Evolutionary conservation across 1,139 yeast species (phyloP), one percentile per base, ranked within the genome.

Genomic region (Yamadazyma oceani): DNA sequence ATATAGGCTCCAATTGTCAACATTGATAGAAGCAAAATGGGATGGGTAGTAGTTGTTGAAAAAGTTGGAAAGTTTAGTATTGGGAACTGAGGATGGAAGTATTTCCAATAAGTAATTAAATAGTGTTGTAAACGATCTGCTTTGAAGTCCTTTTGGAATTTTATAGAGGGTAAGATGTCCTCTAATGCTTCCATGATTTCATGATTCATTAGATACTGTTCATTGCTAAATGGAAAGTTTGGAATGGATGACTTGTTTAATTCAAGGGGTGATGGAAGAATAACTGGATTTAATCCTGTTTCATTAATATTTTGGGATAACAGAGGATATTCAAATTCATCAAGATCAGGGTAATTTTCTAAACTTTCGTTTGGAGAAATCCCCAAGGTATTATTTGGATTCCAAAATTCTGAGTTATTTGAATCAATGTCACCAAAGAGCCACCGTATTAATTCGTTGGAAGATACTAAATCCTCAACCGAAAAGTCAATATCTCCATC

Each of bases 41-140:
- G 77, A 4, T 80, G 78, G 19, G 77, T 67, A 1, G 60, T 54
- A 34, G 66, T 67, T 0, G 85, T 74, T 36, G 74, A 69, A 54
- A 82, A 82, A 0, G 86, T 77, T 0, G 88, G 87, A 38, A 65
- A 66, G 49, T 82, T 88, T 37, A 82, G 51, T 23, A 82, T 65
- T 2, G 85, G 76, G 45, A 73, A 78, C 51, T 81, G 85, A 5
- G 79, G 73, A 51, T 82, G 86, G 56, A 78, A 80, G 26, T 69
- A 64, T 7, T 60, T 53, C 88, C 88, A 82, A 51, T 71, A 82
- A 16, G 66, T 45, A 8, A 51, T 53, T 22, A 65, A 40, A 39
- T 60, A 64, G 40, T 55, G 55, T 12, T 62, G 55, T 11, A 64
- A 38, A 3, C 61, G 28, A 34, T 63, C 60, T 10, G 28, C 26